Conservation (phyloP, 2,329 filamentous ascomycete genomes). For the Furcasterigmium sp. region DNA sequence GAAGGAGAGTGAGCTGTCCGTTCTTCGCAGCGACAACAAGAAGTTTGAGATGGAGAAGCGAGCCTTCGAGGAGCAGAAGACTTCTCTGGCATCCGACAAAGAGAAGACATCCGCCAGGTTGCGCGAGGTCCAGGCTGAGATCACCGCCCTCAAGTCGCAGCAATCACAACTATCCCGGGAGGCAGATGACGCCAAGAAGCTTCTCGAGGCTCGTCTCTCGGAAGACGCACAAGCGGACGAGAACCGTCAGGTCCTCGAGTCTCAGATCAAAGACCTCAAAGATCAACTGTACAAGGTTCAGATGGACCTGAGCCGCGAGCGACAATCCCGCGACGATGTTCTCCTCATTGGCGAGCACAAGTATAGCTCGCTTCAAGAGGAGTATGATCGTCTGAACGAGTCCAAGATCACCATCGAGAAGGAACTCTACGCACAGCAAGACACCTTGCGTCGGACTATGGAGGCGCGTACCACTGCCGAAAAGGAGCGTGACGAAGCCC, state of each 20-base stretch:
- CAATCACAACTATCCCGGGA: constrained; percentile 83
- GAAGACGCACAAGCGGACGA: constrained; percentile 83
- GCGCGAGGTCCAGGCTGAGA: constrained; percentile 80
- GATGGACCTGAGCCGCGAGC: constrained; percentile 82
- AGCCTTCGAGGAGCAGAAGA: constrained; percentile 73
- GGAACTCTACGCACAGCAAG: constrained; percentile 93
- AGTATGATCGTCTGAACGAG: constrained; percentile 83
- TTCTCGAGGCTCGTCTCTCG: constrained; percentile 82
- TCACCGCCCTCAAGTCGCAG: constrained; percentile 80
- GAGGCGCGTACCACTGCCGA: constrained; percentile 78
- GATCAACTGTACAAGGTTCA: constrained; percentile 78
- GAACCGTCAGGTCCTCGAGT: constrained; percentile 75
- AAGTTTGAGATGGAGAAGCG: constrained; percentile 77
- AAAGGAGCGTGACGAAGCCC: constrained; percentile 82
- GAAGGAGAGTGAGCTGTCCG: constrained; percentile 87
- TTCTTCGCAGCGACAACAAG: constrained; percentile 80
- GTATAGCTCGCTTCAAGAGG: constrained; percentile 72
- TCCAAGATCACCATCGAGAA: constrained; percentile 97
- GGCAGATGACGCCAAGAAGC: constrained; percentile 77
- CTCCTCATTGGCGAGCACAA: constrained; percentile 88
- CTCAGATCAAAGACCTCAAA: constrained; percentile 84
- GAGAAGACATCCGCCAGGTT: constrained; percentile 72
- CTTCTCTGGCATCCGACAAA: constrained; percentile 65
- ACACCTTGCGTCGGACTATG: constrained; percentile 78
- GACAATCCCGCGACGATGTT: constrained; percentile 91